Conservation (phyloP, 2,329 filamentous ascomycete species). For the Beauveria sp. region DNA sequence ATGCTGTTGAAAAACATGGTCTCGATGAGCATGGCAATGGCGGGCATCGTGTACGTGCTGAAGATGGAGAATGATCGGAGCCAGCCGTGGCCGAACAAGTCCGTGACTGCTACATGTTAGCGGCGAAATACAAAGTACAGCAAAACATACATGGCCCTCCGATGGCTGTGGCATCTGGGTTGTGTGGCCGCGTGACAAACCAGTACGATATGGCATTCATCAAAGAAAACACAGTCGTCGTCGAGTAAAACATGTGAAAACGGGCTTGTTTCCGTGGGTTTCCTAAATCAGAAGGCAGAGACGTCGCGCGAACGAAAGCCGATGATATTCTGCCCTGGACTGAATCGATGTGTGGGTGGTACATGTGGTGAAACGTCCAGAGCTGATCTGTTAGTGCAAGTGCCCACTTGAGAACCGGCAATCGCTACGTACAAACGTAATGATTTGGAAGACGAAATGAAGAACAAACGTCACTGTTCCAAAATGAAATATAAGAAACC, state of each 20-base stretch:
- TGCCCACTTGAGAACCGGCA: slow-evolving; percentile 8
- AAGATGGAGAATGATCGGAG: slow-evolving; percentile 39
- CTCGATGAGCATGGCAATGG: slow-evolving; percentile 37
- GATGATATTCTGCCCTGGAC: slow-evolving; percentile 26
- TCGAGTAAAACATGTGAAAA: slow-evolving; percentile 44
- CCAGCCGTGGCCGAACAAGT: slow-evolving; percentile 40
- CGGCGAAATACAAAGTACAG: neutral
- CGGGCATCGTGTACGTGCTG: slow-evolving; percentile 37
- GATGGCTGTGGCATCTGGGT: slow-evolving; percentile 14
- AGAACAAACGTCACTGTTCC: slow-evolving; percentile 35
- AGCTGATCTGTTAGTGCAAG: slow-evolving; percentile 23
- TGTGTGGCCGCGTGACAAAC: slow-evolving; percentile 30
- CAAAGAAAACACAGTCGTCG: slow-evolving; percentile 37
- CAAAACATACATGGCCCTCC: slow-evolving; percentile 13
- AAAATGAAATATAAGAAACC: slow-evolving; percentile 42
- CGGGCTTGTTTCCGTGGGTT: slow-evolving; percentile 35
- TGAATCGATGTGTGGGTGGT: slow-evolving; percentile 29
- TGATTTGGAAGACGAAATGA: slow-evolving; percentile 37
- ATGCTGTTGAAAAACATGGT: slow-evolving; percentile 45
- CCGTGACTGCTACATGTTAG: slow-evolving; percentile 30
- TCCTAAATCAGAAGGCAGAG: slow-evolving; percentile 35
- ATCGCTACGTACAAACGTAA: slow-evolving; percentile 34
- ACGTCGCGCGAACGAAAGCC: slow-evolving; percentile 33
- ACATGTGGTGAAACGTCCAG: slow-evolving; percentile 46
- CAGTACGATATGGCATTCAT: slow-evolving; percentile 46